A percentile compares a stretch with the other conserved stretches of the same genome.
These are phyloP conservation scores for Groenewaldozyma salmanticensis DNA, from an alignment of 805 yeast species.

Conservation along the genomic window DNA sequence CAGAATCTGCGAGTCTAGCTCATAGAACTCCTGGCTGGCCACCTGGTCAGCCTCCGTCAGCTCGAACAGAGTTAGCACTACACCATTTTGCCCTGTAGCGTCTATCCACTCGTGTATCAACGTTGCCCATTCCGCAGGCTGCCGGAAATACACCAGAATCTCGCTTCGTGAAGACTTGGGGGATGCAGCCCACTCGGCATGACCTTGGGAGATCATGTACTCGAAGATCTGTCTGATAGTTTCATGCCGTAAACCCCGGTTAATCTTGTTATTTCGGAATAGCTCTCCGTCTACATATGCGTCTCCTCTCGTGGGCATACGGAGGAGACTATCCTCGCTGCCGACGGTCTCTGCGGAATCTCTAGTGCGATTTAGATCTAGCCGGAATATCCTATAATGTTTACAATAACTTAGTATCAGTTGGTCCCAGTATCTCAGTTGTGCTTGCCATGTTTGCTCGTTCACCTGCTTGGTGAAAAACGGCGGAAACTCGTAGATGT, in stretches of 20 bases:
- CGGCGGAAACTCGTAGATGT: slow-evolving; percentile 75
- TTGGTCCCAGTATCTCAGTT: slow-evolving; percentile 66
- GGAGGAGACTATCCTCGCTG: slow-evolving; percentile 15
- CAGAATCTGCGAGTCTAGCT: slow-evolving; percentile 50
- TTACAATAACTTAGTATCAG: slow-evolving; percentile 55
- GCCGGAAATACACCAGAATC: slow-evolving; percentile 53
- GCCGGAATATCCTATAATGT: slow-evolving; percentile 43
- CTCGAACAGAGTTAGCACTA: slow-evolving; percentile 77
- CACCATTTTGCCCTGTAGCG: slow-evolving; percentile 64
- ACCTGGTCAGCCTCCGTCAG: slow-evolving; percentile 56
- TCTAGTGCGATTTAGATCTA: slow-evolving; percentile 27
- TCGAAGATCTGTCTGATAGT: slow-evolving; percentile 47
- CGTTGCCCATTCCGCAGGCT: slow-evolving; percentile 59
- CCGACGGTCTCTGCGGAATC: slow-evolving; percentile 13
- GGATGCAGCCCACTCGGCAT: slow-evolving; percentile 46
- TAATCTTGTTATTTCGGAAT: slow-evolving; percentile 26
- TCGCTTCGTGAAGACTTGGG: slow-evolving; percentile 6
- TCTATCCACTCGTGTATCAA: slow-evolving; percentile 62
- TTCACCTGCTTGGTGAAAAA: slow-evolving; percentile 86
- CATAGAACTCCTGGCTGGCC: slow-evolving; percentile 46
- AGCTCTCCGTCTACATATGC: too few relatives aligned
- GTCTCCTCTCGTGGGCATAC: too few relatives aligned
- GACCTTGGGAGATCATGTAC: slow-evolving; percentile 44
- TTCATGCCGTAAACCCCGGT: slow-evolving; percentile 39
- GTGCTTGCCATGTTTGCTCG: slow-evolving; percentile 64